Evolutionary conservation across 257 asterid genomes (phyloP), one percentile per base, ranked within the genome.

Genomic region (Solanum piurae): DNA sequence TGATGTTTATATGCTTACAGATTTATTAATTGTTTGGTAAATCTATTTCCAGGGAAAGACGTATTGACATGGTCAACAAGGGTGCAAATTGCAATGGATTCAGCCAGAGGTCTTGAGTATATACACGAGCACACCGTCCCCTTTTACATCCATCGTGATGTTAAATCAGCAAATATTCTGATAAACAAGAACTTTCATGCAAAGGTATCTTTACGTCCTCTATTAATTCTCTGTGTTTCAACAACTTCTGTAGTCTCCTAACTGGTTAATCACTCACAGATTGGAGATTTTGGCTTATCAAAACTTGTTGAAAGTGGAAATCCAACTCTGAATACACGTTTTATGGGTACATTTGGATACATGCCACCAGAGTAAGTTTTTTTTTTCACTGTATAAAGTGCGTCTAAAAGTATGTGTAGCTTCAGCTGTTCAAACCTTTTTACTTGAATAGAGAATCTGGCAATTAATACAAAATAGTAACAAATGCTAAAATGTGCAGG

Each of bases 91-190:
- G 98, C 99, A 34, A 94, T 94, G 75, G 99, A 96, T 88, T 96
- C 99, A 77, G 99, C 99, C 23, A 93, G 99, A 91, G 99, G 99
- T 82, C 98, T 96, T 40, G 99, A 96, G 87, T 96, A 96, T 88
- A 96, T 96, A 86, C 99, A 96, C 11, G 99, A 96, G 90, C 99
- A 96, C 91, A 95, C 99, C 40, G 95, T 96, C 71, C 98, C 98
- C 12, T 94, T 94, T 73, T 95, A 96, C 92, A 93, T 96, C 89
- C 99, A 96, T 86, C 99, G 99, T 86, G 99, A 96, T 90, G 93
- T 96, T 90, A 96, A 96, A 91, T 91, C 99, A 29, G 98, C 98
- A 86, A 96, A 96, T 90, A 96, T 96, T 89, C 90, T 96, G 91
- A 95, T 96, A 84, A 98, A 94, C 94, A 90, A 90, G 83, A 94